Evolutionary conservation across 2,329 filamentous ascomycete species (phyloP).

Genomic region (Cryphonectria parasitica): DNA sequence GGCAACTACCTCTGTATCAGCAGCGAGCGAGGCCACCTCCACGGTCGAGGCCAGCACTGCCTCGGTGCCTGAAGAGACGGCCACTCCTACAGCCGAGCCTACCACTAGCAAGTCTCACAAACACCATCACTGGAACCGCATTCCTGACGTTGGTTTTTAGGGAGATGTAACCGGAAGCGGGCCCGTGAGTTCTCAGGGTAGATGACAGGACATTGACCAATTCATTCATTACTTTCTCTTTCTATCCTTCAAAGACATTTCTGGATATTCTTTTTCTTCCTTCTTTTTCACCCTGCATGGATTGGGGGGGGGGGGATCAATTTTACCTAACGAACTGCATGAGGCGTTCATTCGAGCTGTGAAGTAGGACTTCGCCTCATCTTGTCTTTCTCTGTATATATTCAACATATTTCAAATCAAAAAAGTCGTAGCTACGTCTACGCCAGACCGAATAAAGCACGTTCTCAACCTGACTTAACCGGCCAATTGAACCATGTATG

Average conservation of each 20-base stretch:
- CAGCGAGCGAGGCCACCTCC: neutral
- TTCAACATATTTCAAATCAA: neutral
- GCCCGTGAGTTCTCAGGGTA: neutral
- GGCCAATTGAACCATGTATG: neutral
- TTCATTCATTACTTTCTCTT: neutral
- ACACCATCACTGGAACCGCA: neutral
- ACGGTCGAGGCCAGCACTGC: neutral
- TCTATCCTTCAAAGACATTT: neutral
- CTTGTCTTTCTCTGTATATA: neutral
- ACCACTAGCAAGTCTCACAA: slow-evolving; percentile 5
- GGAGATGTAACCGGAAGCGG: neutral
- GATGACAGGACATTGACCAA: neutral
- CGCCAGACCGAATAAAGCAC: neutral
- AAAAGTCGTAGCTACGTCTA: neutral
- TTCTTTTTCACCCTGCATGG: neutral
- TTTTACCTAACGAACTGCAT: neutral
- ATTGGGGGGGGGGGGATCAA: neutral
- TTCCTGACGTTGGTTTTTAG: neutral
- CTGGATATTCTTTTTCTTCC: neutral
- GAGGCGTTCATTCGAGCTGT: neutral
- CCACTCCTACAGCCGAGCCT: neutral
- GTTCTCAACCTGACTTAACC: neutral
- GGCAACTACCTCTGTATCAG: neutral
- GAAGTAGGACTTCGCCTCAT: neutral
- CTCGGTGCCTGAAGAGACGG: neutral